phyloP scores from a whole-genome alignment of 257 asterid genomes.

The Solanum chiquidenum region DNA sequence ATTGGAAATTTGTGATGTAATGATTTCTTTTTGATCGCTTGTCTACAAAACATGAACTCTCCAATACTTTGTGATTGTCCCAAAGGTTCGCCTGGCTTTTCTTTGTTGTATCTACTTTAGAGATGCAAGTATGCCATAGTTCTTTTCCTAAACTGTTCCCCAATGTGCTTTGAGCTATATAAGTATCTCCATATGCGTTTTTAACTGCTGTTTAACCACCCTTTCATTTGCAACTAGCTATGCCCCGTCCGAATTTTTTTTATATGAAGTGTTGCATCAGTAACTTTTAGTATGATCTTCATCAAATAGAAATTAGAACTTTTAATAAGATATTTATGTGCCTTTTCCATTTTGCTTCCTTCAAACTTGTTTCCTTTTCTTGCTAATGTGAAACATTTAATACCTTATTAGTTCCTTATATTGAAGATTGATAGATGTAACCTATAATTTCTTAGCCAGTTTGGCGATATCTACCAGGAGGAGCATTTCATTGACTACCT shows the following conservation, averaged over 20 bases:
- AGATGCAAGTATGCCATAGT: neutral
- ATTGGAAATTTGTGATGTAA: neutral
- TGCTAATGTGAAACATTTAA: neutral
- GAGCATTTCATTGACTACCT: constrained; percentile 81
- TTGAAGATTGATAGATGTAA: constrained; percentile 28
- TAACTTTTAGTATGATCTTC: neutral
- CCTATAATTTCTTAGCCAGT: constrained; percentile 81
- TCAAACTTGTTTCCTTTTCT: neutral
- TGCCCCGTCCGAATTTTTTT: neutral
- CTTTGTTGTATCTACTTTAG: neutral
- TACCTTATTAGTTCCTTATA: constrained; percentile 5
- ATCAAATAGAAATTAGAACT: neutral
- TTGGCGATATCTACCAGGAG: constrained; percentile 96
- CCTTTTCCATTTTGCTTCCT: neutral
- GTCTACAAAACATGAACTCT: neutral
- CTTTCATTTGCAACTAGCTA: neutral
- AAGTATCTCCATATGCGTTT: neutral
- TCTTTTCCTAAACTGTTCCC: neutral
- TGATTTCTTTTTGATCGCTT: neutral
- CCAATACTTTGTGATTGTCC: neutral
- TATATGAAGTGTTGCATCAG: neutral
- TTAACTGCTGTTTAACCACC: neutral
- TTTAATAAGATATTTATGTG: neutral
- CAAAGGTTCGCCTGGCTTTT: neutral
- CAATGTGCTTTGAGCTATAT: neutral